Evolutionary conservation across 139 green algal species (phyloP).

Genomic region (Micractinium conductrix): DNA sequence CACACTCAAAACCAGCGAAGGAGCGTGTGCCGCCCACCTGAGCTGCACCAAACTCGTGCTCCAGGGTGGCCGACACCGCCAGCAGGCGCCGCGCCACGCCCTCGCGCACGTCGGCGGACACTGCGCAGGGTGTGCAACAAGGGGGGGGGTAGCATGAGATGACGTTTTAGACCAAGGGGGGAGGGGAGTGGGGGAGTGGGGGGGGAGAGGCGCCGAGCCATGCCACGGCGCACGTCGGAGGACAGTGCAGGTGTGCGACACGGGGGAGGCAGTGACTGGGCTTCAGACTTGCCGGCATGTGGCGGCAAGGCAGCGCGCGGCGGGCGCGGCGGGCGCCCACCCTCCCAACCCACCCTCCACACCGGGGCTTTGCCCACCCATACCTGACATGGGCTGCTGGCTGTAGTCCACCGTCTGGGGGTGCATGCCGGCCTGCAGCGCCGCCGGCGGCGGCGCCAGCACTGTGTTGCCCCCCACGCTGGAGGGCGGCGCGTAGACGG

Average conservation of each 20-base stretch:
- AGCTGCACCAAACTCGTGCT: constrained; percentile 70
- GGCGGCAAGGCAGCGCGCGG: background rate
- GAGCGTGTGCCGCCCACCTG: constrained; percentile 54
- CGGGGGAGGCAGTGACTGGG: background rate
- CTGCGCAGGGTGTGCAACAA: too few species aligned
- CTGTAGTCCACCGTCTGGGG: constrained; percentile 87
- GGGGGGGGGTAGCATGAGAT: too few species aligned
- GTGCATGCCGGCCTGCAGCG: constrained; percentile 44
- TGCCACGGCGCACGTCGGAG: too few species aligned
- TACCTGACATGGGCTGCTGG: constrained; percentile 70
- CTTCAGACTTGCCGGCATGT: background rate
- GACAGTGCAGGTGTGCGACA: too few species aligned
- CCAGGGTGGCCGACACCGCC: constrained; percentile 67
- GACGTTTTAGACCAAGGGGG: too few species aligned
- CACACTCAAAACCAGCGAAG: too few species aligned
- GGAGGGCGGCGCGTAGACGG: background rate
- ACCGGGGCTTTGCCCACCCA: background rate
- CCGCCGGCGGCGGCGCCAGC: constrained; percentile 3
- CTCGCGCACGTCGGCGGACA: constrained; percentile 20
- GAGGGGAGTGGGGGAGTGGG: background rate
- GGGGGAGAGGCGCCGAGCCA: background rate
- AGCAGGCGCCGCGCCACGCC: constrained; percentile 59
- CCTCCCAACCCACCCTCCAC: background rate
- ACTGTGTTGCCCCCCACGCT: background rate
- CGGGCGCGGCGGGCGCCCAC: background rate